These are phyloP conservation scores for Colletotrichum sp. DNA, from an alignment of 2,329 filamentous ascomycete species.

Conservation along the genomic window DNA sequence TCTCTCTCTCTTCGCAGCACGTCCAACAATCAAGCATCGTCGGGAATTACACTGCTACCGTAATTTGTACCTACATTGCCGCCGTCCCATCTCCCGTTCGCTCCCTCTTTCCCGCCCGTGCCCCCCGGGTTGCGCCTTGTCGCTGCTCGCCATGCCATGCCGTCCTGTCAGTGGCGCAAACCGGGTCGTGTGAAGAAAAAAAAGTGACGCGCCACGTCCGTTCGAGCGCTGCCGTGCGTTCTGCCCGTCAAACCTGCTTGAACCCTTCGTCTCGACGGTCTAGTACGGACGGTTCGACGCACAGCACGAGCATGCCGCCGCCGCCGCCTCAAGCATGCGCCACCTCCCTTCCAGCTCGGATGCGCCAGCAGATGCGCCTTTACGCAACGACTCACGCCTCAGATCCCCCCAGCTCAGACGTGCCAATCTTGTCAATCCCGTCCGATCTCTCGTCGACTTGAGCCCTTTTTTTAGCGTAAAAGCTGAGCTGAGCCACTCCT, in stretches of 20 bases:
- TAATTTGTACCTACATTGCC: neutral
- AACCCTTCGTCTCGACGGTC: neutral
- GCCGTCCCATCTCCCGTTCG: neutral
- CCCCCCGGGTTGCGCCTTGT: neutral
- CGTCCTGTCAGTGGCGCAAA: neutral
- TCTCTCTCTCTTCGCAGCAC: neutral
- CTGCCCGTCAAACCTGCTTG: neutral
- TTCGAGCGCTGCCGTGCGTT: neutral
- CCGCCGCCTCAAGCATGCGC: neutral
- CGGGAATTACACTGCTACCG: neutral
- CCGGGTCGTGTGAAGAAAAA: neutral
- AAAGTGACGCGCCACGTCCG: neutral
- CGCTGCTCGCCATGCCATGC: neutral
- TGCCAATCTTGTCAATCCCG: conserved; percentile 2
- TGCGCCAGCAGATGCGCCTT: neutral
- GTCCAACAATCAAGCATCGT: neutral
- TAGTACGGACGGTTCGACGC: neutral
- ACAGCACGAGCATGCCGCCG: neutral
- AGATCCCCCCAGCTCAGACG: neutral
- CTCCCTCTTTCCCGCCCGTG: neutral
- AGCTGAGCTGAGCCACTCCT: neutral
- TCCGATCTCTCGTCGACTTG: conserved; percentile 14
- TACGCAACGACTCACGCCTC: conserved; percentile 6
- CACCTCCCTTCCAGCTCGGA: neutral
- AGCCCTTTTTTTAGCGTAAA: neutral